phyloP scores from a whole-genome alignment of 345 rosid genomes.

The Carallia pectinifolia region DNA sequence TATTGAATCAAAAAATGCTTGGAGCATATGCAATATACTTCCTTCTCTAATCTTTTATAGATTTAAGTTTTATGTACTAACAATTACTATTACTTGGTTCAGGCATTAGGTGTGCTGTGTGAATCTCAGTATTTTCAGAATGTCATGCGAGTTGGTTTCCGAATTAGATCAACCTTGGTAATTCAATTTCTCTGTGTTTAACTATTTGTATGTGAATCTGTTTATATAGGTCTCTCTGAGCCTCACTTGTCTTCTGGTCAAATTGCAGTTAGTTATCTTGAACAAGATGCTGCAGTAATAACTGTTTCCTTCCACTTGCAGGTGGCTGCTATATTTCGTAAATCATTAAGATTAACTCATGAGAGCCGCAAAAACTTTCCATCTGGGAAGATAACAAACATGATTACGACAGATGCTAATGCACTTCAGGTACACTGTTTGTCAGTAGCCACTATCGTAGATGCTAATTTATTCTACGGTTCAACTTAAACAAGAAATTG shows the following conservation, averaged over 20 bases:
- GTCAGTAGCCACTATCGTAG: neutral
- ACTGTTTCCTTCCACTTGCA: neutral
- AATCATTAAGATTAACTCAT: slow-evolving; percentile 32
- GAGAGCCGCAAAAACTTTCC: slow-evolving; percentile 29
- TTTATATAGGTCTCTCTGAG: neutral
- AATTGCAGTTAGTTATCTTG: slow-evolving; percentile 13
- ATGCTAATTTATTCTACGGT: too few relatives aligned
- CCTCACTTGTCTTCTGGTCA: slow-evolving; percentile 9
- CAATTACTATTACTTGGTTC: slow-evolving; percentile 20
- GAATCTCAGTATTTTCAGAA: slow-evolving; percentile 37
- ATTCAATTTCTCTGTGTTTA: neutral
- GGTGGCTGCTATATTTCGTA: slow-evolving; percentile 38
- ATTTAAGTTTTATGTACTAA: slow-evolving; percentile 13
- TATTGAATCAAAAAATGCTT: too few relatives aligned
- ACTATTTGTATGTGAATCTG: neutral
- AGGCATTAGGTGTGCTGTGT: slow-evolving; percentile 45
- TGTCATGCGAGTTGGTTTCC: slow-evolving; percentile 32
- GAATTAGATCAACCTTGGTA: slow-evolving; percentile 33
- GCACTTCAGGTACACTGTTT: slow-evolving; percentile 28
- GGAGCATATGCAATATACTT: neutral
- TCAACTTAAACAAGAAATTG: too few relatives aligned
- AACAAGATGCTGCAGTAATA: neutral
- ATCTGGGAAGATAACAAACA: slow-evolving; percentile 33
- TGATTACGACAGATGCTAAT: slow-evolving; percentile 38
- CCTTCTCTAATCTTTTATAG: too few relatives aligned